A percentile compares a stretch with the other conserved stretches of the same genome.
Evolutionary conservation across 1,284 basidiomycete genomes (phyloP).

Genomic region (Ceratobasidium sp.): DNA sequence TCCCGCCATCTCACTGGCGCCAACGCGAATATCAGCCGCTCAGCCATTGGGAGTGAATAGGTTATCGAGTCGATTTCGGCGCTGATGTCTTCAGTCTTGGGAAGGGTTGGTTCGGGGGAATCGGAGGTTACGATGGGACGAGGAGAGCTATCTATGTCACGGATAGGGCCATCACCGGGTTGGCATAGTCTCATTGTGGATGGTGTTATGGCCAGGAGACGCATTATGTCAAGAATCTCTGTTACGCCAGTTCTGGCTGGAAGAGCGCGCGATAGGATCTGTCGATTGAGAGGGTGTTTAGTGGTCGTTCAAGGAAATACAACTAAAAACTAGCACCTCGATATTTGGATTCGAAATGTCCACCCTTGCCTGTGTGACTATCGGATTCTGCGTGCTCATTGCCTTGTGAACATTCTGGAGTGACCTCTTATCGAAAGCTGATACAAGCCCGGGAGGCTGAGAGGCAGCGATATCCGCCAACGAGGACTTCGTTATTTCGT

Average conservation of each 20-base stretch:
- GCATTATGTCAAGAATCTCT: conserved; percentile 33
- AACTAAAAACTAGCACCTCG: not conserved
- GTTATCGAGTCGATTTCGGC: conserved; percentile 29
- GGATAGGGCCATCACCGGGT: not conserved
- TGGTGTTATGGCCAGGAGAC: conserved; percentile 26
- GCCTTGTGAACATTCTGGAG: conserved; percentile 56
- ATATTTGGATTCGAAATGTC: conserved; percentile 37
- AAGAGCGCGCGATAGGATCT: conserved; percentile 22
- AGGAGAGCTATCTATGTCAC: not conserved
- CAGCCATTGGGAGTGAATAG: conserved; percentile 4
- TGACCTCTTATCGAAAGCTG: conserved; percentile 67
- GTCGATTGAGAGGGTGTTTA: not conserved
- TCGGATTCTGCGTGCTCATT: conserved; percentile 61
- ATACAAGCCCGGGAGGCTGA: conserved; percentile 75
- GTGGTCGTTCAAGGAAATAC: not conserved
- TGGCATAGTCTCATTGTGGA: conserved; percentile 12
- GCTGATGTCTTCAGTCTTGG: conserved; percentile 14
- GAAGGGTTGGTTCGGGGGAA: not conserved
- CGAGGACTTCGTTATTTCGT: conserved; percentile 48
- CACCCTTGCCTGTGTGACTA: conserved; percentile 55
- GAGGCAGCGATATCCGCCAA: conserved; percentile 82
- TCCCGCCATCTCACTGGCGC: conserved; percentile 65
- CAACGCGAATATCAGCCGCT: conserved; percentile 35
- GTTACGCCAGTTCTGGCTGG: conserved; percentile 18
- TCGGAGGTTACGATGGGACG: conserved; percentile 19